Evolutionary conservation across 768 basidiomycete species (phyloP), one percentile per base, ranked within the genome.

Genomic region (Cystobasidium onofrii): DNA sequence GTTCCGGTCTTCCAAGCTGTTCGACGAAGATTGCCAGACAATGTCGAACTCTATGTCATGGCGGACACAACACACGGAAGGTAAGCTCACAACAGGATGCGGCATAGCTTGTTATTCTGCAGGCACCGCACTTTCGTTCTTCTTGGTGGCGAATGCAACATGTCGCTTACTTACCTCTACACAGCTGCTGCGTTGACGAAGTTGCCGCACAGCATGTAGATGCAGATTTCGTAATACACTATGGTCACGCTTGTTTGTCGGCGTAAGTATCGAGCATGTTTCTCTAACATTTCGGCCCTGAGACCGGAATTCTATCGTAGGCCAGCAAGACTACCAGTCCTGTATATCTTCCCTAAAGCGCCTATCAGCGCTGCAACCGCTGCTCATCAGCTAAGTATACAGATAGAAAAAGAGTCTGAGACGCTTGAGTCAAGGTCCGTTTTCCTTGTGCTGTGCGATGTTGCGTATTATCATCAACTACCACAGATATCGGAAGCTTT

Each of bases 61-160:
- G 95, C 94, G 15, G 95, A 99, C 81, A 97, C 94, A 25, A 95
- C 94, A 2, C 97, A 97, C 81, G 96, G 94, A 82, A 94, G 90
- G 94, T 87, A 83, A 55, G 87, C 29, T 50, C 43, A 31, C 15
- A 13, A 27, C 25, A n/a, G 61, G n/a, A 9, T 13, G 6, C 25
- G n/a, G 20, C n/a, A n/a, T n/a, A 29, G 63, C 63, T 64, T 39
- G 36, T 34, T 25, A 13, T 64, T 12, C 57, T 15, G 23, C 4
- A 29, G 57, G n/a, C n/a, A n/a, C n/a, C 6, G 27, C 57, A 27
- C 12, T 20, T 27, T 27, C 29, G 33, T 17, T 0, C 39, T 7
- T 44, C 31, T 25, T 43, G 29, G 52, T 61, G 31, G 71, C 52
- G 75, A 6, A 20, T n/a, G 6, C 71, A 15, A 29, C 7, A 27